phyloP scores from a whole-genome alignment of 1,284 basidiomycete genomes.

The Sporisorium exsertum region DNA sequence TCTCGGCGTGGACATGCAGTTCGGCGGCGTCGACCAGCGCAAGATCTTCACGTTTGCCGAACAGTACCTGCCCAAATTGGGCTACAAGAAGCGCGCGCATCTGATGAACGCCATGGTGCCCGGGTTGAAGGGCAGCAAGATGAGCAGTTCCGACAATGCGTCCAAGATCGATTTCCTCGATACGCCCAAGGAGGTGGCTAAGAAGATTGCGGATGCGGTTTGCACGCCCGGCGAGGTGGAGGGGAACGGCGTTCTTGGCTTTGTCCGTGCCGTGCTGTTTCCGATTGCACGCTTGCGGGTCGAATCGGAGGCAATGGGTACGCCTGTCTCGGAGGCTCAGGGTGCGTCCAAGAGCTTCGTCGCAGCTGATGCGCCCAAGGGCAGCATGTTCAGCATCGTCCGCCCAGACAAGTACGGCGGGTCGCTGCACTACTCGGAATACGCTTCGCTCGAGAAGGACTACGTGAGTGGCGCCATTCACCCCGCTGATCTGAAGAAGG shows the following conservation, averaged over 20 bases:
- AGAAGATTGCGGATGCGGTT: conserved; percentile 92
- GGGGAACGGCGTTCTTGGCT: conserved; percentile 91
- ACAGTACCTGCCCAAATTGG: conserved; percentile 89
- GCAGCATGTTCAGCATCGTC: conserved; percentile 83
- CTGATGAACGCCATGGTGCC: conserved; percentile 99
- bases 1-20: conserved; percentile 95
- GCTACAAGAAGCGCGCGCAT: conserved; percentile 94
- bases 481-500: conserved; percentile 88
- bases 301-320: conserved; percentile 51
- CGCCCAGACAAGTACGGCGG: conserved; percentile 87
- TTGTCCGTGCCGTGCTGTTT: conserved; percentile 87
- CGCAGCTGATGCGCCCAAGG: conserved; percentile 77
- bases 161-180: conserved; percentile 99
- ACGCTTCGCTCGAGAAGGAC: conserved; percentile 79
- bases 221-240: conserved; percentile 87
- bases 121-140: conserved; percentile 91
- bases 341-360: conserved; percentile 46
- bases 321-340: conserved; percentile 19
- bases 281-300: conserved; percentile 75
- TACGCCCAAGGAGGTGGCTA: conserved; percentile 81
- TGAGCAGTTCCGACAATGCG: conserved; percentile 97
- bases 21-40: conserved; percentile 97
- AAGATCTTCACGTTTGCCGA: conserved; percentile 99
- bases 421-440: conserved; percentile 79
- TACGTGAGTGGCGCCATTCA: conserved; percentile 84